These are phyloP conservation scores for Trifolium pratense DNA, from an alignment of 306 rosid genomes.

Conservation along the genomic window DNA sequence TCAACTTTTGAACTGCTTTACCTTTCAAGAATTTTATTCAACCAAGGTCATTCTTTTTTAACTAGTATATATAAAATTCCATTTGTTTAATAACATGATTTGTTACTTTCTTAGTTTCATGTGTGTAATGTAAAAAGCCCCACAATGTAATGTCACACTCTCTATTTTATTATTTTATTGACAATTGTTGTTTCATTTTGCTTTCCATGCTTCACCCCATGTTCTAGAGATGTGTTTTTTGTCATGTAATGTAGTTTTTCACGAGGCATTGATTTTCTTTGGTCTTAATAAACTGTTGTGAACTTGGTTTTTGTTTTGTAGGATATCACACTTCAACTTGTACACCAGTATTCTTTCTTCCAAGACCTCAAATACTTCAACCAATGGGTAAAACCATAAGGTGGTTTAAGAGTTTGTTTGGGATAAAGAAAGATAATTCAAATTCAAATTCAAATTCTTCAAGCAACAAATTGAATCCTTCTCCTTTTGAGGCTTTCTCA, in stretches of 20 bases:
- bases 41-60: constrained; percentile 41
- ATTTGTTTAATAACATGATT: constrained; percentile 31
- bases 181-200: constrained; percentile 15
- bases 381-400: constrained; percentile 81
- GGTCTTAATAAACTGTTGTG: constrained; percentile 15
- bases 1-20: constrained; percentile 31
- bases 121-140: neutral
- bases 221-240: constrained; percentile 56
- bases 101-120: constrained; percentile 3
- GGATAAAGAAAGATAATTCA: constrained; percentile 52
- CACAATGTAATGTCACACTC: constrained; percentile 1
- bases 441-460: constrained; percentile 45
- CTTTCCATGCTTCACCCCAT: constrained; percentile 40
- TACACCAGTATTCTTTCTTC: constrained; percentile 22
- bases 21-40: constrained; percentile 58
- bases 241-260: constrained; percentile 64
- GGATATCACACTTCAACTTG: constrained; percentile 28
- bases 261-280: constrained; percentile 37
- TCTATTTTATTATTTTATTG: constrained; percentile 18
- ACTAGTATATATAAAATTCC: neutral
- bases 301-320: constrained; percentile 19
- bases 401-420: constrained; percentile 85
- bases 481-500: constrained; percentile 12
- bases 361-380: neutral
- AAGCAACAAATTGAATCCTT: constrained; percentile 27